Evolutionary conservation across 805 yeast species (phyloP), one percentile per base, ranked within the genome.

Genomic region (Monosporozyma servazzii): DNA sequence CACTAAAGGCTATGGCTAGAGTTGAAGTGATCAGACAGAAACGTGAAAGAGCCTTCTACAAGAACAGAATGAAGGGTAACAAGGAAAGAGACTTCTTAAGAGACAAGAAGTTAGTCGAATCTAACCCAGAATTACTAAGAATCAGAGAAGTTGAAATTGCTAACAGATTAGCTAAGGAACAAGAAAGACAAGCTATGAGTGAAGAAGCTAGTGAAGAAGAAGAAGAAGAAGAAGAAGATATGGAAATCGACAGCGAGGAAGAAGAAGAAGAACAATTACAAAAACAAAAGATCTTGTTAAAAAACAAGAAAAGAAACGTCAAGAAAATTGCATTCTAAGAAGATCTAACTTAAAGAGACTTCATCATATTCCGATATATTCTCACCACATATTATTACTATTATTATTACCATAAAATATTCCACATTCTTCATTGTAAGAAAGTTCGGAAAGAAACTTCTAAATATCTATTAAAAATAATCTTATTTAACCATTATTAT

Each of bases 51-150:
- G 97, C 98, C 15, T 93, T 93, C 89, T 93, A 88, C 77, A 91
- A 90, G 88, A 89, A 90, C 76, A 86, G 99, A 82, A 93, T 93
- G 99, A 88, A 86, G 72, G 97, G 96, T 57, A 93, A 93, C 75
- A 86, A 83, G 72, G 96, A 86, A 60, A 81, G 82, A 70, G 86
- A 86, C 70, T 76, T 88, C 65, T 88, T 82, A 51, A 76, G 85
- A 52, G 99, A 93, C 73, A 82, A 82, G 74, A 88, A 88, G 72
- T 77, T 93, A 66, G 93, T 93, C 47, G 96, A 84, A 67, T 74
- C 80, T 52, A 81, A 93, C 74, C 96, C 96, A 60, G 96, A 86
- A 67, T 75, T 91, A 67, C 78, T 93, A 73, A 86, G 81, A 71
- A 81, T 88, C 79, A 86, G 97, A 76, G 97, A 89, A 39, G 96